These are phyloP conservation scores for Citrus mangshanensis DNA, from an alignment of 345 rosid species.

Conservation along the genomic window DNA sequence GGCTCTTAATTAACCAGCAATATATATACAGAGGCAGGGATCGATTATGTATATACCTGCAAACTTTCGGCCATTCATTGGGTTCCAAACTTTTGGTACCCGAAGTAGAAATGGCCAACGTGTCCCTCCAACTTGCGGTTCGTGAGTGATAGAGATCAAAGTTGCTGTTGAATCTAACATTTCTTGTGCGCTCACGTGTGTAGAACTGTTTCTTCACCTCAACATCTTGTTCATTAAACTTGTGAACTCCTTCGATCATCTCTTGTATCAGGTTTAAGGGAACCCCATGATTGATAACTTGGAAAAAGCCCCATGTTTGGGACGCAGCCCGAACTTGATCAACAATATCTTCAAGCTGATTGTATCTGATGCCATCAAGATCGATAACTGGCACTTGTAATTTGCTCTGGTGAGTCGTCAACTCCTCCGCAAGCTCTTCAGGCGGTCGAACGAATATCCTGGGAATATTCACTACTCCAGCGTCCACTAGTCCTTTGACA, in stretches of 20 bases:
- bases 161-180: constrained; percentile 13
- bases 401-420: not conserved
- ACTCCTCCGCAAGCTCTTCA: not conserved
- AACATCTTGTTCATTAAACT: constrained; percentile 12
- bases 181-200: not conserved
- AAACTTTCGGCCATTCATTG: not conserved
- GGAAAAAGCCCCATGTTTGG: constrained; percentile 41
- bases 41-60: not conserved
- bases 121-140: constrained; percentile 32
- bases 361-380: constrained; percentile 1
- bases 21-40: not conserved
- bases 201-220: constrained; percentile 21
- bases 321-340: constrained; percentile 29
- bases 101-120: not conserved
- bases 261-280: constrained; percentile 10
- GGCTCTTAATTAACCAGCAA: no score
- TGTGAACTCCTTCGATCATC: constrained; percentile 9
- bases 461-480: constrained; percentile 24
- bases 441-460: constrained; percentile 5
- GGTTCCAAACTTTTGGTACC: not conserved
- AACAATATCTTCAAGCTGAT: constrained; percentile 17
- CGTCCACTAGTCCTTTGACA: constrained; percentile 37
- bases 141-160: constrained; percentile 13
- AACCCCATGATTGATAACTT: constrained; percentile 47
- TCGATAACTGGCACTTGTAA: constrained; percentile 15